Conservation (phyloP, 2,329 filamentous ascomycete species). For the Zymoseptoria ardabiliae region DNA sequence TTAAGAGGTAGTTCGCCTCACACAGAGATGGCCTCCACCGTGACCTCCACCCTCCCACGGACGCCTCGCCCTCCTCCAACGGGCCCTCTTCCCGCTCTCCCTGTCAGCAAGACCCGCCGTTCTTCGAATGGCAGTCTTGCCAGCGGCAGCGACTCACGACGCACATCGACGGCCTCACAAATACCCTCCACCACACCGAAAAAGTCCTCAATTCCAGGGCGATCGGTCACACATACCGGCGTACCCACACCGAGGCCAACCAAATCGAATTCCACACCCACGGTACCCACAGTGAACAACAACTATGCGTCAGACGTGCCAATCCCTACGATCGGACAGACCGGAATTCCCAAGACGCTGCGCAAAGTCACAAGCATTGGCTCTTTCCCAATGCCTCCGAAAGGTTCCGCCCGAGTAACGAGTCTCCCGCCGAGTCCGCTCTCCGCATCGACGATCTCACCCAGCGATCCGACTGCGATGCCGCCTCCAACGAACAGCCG, state of each 20-base stretch:
- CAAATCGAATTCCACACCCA: conserved; percentile 46
- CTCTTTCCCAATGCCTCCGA: conserved; percentile 84
- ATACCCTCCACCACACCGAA: conserved; percentile 30
- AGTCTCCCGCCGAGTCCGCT: conserved; percentile 55
- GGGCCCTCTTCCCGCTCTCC: conserved; percentile 65
- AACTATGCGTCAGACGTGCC: conserved; percentile 29
- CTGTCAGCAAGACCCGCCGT: conserved; percentile 59
- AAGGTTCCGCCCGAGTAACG: conserved; percentile 48
- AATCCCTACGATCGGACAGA: conserved; percentile 3
- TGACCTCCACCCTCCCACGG: conserved; percentile 52
- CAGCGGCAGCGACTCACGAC: conserved; percentile 10
- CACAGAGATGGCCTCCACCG: conserved; percentile 9
- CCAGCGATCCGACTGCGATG: conserved; percentile 21
- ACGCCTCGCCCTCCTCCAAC: conserved; percentile 59
- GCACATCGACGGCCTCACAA: conserved; percentile 24
- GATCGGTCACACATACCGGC: conserved; percentile 42
- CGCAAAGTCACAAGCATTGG: conserved; percentile 90
- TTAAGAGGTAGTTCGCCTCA: neutral
- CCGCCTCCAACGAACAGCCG: conserved; percentile 27
- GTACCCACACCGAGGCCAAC: conserved; percentile 41
- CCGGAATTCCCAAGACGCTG: conserved; percentile 51
- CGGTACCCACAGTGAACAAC: conserved; percentile 45
- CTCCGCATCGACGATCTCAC: conserved; percentile 40
- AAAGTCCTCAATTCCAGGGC: conserved; percentile 25
- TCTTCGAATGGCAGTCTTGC: conserved; percentile 51